Conservation (phyloP, 192 early-diverging fungal genomes). For the Coemansia sp. region DNA sequence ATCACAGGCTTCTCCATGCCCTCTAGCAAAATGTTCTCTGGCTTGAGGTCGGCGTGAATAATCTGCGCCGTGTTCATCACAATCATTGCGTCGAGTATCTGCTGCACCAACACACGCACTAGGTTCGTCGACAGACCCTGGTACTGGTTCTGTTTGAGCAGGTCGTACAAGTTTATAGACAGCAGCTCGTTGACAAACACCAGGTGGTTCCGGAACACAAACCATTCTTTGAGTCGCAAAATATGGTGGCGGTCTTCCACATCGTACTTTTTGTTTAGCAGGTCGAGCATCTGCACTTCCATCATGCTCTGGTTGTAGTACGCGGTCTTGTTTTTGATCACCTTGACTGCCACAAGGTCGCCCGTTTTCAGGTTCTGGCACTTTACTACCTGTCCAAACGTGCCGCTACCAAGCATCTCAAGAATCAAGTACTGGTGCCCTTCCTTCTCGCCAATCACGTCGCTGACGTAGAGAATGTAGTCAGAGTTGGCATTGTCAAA, state of each 20-base stretch:
- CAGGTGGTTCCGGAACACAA: constrained; percentile 90
- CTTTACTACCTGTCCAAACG: constrained; percentile 98
- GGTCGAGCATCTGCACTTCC: constrained; percentile 91
- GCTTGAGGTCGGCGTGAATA: constrained; percentile 98
- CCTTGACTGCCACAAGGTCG: constrained; percentile 91
- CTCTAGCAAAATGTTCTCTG: constrained; percentile 11
- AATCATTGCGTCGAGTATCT: constrained; percentile 89
- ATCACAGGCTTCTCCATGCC: constrained; percentile 88
- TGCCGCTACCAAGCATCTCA: constrained; percentile 92
- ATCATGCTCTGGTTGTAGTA: constrained; percentile 98
- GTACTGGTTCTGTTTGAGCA: constrained; percentile 98
- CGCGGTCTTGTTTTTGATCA: constrained; percentile 97
- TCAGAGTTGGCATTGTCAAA: constrained; percentile 95
- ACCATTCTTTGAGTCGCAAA: constrained; percentile 84
- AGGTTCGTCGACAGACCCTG: constrained; percentile 91
- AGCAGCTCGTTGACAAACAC: constrained; percentile 98
- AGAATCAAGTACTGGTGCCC: constrained; percentile 91
- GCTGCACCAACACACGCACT: constrained; percentile 87
- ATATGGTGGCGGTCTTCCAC: constrained; percentile 85
- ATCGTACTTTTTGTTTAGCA: constrained; percentile 91
- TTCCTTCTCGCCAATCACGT: constrained; percentile 88
- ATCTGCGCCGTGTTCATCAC: constrained; percentile 84
- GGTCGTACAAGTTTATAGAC: constrained; percentile 95
- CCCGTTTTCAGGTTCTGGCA: constrained; percentile 91
- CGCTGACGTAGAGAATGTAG: constrained; percentile 96